phyloP scores from a whole-genome alignment of 306 rosid genomes.

The Dalbergia cultrata region DNA sequence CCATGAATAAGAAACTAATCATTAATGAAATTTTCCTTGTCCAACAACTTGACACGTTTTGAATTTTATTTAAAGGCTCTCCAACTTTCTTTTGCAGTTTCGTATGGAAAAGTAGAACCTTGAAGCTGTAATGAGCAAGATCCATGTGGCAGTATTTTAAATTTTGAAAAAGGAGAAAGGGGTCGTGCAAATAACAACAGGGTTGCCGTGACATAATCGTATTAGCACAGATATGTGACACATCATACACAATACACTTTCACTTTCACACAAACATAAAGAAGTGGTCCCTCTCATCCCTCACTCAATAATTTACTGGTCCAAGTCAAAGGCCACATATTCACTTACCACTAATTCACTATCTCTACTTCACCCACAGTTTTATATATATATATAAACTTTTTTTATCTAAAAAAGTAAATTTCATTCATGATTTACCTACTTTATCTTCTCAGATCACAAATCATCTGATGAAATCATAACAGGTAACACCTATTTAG shows the following conservation, averaged over 20 bases:
- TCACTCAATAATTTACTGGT: not conserved
- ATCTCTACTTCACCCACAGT: not conserved
- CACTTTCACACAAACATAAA: not conserved
- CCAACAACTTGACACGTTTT: not conserved
- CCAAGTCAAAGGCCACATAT: constrained; percentile 16
- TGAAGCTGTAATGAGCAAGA: constrained; percentile 17
- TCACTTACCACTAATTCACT: constrained; percentile 17
- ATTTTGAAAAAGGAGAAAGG: not conserved
- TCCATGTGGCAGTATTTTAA: constrained; percentile 44
- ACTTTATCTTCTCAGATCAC: constrained; percentile 13
- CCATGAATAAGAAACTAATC: not conserved
- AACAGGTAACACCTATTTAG: not conserved
- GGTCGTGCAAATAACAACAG: not conserved
- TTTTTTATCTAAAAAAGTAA: not conserved
- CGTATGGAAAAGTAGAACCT: not conserved
- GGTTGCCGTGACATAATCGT: constrained; percentile 45
- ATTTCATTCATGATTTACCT: constrained; percentile 2
- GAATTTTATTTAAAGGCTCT: not conserved
- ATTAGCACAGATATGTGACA: not conserved
- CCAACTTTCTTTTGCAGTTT: not conserved
- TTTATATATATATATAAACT: not conserved
- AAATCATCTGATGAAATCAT: not conserved
- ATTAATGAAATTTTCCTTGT: too few species aligned
- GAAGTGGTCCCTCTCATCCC: not conserved
- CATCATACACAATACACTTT: not conserved